Conservation (phyloP, 495 filamentous ascomycete species). For the Podospora tetraspora region DNA sequence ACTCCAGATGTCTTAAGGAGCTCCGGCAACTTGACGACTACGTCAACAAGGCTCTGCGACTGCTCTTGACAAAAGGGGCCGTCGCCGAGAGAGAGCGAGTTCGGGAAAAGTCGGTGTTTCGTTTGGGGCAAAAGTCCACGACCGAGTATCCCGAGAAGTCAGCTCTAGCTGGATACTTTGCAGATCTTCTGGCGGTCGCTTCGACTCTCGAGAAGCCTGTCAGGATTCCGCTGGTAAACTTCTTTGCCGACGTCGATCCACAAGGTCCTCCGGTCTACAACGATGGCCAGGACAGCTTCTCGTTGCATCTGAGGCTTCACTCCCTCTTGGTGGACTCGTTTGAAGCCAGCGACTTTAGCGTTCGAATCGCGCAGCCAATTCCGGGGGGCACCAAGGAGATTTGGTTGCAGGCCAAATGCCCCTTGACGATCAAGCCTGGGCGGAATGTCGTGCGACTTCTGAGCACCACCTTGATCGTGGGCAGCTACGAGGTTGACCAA, state of each 20-base stretch:
- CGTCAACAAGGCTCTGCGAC: slow-evolving; percentile 63
- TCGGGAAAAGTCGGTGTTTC: slow-evolving; percentile 34
- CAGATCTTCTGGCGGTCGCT: slow-evolving; percentile 60
- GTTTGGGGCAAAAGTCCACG: slow-evolving; percentile 12
- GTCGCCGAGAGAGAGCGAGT: slow-evolving; percentile 47
- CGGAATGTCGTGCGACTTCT: slow-evolving; percentile 46
- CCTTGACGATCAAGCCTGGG: slow-evolving; percentile 49
- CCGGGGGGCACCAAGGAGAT: slow-evolving; percentile 55
- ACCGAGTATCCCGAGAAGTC: slow-evolving; percentile 48
- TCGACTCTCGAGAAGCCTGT: slow-evolving; percentile 58
- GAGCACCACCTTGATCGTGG: slow-evolving; percentile 59
- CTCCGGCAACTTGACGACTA: slow-evolving; percentile 75
- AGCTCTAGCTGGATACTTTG: slow-evolving; percentile 56
- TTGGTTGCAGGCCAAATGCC: slow-evolving; percentile 51
- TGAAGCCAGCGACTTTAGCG: slow-evolving; percentile 57
- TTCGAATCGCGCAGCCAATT: slow-evolving; percentile 53
- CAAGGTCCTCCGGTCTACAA: slow-evolving; percentile 66
- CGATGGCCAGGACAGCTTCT: slow-evolving; percentile 70
- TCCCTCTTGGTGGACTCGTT: slow-evolving; percentile 71
- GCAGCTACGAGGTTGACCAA: slow-evolving; percentile 69
- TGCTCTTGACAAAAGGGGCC: slow-evolving; percentile 71
- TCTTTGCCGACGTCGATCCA: slow-evolving; percentile 66
- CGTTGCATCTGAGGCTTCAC: slow-evolving; percentile 60
- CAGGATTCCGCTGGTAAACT: slow-evolving; percentile 60
- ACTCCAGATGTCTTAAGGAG: slow-evolving; percentile 75